Conservation (phyloP, 257 asterid species). For the Solanum ossicruentum region DNA sequence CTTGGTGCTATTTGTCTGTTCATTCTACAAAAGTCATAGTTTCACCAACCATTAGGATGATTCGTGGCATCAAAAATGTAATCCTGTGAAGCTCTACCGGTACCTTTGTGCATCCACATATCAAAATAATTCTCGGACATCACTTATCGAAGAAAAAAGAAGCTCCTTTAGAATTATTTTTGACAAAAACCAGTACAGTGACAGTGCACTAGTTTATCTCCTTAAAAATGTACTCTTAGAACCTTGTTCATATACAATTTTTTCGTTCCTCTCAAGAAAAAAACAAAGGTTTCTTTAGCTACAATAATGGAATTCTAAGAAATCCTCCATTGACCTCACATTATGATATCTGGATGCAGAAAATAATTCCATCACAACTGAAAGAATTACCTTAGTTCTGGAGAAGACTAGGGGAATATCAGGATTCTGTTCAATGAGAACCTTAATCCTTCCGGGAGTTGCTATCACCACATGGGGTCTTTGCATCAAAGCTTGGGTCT, state of each 20-base stretch:
- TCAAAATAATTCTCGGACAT: background rate
- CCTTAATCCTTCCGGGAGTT: conserved; percentile 94
- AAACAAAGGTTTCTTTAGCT: background rate
- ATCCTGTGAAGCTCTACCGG: background rate
- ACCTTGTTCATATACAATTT: background rate
- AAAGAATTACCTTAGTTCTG: conserved; percentile 54
- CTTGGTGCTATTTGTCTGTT: background rate
- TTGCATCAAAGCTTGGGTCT: conserved; percentile 50
- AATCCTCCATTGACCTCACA: background rate
- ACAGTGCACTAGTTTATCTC: background rate
- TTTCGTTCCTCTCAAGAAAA: background rate
- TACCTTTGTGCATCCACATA: background rate
- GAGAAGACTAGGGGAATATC: conserved; percentile 68
- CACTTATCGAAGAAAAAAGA: background rate
- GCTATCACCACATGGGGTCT: conserved; percentile 88
- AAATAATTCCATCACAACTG: background rate
- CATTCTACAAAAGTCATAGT: background rate
- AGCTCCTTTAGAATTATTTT: background rate
- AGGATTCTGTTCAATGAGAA: conserved; percentile 66
- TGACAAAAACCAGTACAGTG: background rate
- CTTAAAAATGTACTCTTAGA: background rate
- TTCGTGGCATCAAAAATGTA: background rate
- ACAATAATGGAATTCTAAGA: background rate
- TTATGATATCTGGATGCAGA: background rate
- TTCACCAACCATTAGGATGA: background rate